Evolutionary conservation across 768 basidiomycete genomes (phyloP).

Genomic region (Calvatia gigantea): DNA sequence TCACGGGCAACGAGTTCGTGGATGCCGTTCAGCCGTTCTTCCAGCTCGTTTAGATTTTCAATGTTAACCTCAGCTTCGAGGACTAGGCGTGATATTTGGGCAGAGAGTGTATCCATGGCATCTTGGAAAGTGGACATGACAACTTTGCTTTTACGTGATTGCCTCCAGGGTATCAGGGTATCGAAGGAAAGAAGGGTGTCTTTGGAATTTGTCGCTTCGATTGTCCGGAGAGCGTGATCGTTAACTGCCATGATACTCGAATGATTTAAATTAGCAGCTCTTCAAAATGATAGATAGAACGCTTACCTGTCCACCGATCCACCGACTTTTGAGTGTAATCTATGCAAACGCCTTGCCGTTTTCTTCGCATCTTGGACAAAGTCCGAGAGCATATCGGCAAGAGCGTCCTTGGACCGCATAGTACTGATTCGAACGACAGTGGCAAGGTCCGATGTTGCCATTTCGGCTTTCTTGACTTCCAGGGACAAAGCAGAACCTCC

Average conservation of each 20-base stretch:
- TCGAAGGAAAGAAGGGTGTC: slow-evolving; percentile 24
- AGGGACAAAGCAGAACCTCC: slow-evolving; percentile 59
- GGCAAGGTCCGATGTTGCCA: slow-evolving; percentile 69
- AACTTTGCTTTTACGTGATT: slow-evolving; percentile 35
- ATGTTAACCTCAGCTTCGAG: slow-evolving; percentile 63
- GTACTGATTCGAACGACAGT: slow-evolving; percentile 62
- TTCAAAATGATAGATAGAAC: neutral
- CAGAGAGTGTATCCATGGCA: slow-evolving; percentile 58
- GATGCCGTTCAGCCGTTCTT: slow-evolving; percentile 53
- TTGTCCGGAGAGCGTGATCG: slow-evolving; percentile 61
- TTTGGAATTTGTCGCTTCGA: slow-evolving; percentile 40
- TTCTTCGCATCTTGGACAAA: slow-evolving; percentile 63
- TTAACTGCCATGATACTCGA: slow-evolving; percentile 71
- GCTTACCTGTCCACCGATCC: slow-evolving; percentile 73
- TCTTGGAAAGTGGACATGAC: slow-evolving; percentile 53
- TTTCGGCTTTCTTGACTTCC: slow-evolving; percentile 72
- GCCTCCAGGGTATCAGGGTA: slow-evolving; percentile 33
- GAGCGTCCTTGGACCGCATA: slow-evolving; percentile 52
- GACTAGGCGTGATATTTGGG: slow-evolving; percentile 50
- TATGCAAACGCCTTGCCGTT: slow-evolving; percentile 57
- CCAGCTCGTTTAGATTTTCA: slow-evolving; percentile 56
- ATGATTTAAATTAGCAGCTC: slow-evolving; percentile 1
- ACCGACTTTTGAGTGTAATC: slow-evolving; percentile 61
- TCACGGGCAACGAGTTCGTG: slow-evolving; percentile 63
- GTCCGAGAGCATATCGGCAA: slow-evolving; percentile 47